A percentile compares a stretch with the other conserved stretches of the same genome.
Evolutionary conservation across 768 basidiomycete genomes (phyloP).

Genomic region (Tubosaeta sp.): DNA sequence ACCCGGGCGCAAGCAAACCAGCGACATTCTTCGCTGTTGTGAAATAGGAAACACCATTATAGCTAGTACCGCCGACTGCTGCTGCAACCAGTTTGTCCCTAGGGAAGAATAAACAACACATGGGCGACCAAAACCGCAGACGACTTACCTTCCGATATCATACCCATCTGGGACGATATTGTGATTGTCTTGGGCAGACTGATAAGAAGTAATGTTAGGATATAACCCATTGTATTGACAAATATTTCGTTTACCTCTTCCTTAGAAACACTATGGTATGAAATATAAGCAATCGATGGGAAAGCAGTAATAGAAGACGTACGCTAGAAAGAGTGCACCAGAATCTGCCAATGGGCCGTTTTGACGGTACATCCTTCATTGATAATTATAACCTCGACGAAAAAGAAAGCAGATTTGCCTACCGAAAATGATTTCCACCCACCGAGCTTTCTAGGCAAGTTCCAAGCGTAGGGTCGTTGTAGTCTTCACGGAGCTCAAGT

Average conservation of each 20-base stretch:
- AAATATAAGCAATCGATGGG: not conserved
- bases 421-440: constrained; percentile 49
- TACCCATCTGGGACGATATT: constrained; percentile 45
- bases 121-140: not conserved
- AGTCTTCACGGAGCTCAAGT: constrained; percentile 41
- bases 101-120: not conserved
- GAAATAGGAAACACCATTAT: constrained; percentile 42
- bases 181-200: constrained; percentile 35
- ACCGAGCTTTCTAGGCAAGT: constrained; percentile 41
- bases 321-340: constrained; percentile 56
- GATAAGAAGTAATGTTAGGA: not conserved
- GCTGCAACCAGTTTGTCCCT: constrained; percentile 38
- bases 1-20: constrained; percentile 51
- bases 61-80: constrained; percentile 38
- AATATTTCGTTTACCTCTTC: constrained; percentile 33
- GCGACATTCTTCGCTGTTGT: constrained; percentile 44
- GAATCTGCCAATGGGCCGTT: constrained; percentile 49
- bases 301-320: constrained; percentile 13
- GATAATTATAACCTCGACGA: not conserved
- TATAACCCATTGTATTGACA: not conserved
- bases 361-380: constrained; percentile 46
- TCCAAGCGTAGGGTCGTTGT: constrained; percentile 30
- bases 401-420: not conserved
- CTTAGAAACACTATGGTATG: constrained; percentile 37
- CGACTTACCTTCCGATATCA: constrained; percentile 38